Conservation (phyloP, 2,329 filamentous ascomycete genomes). For the Phaeosphaeriaceae sp. region DNA sequence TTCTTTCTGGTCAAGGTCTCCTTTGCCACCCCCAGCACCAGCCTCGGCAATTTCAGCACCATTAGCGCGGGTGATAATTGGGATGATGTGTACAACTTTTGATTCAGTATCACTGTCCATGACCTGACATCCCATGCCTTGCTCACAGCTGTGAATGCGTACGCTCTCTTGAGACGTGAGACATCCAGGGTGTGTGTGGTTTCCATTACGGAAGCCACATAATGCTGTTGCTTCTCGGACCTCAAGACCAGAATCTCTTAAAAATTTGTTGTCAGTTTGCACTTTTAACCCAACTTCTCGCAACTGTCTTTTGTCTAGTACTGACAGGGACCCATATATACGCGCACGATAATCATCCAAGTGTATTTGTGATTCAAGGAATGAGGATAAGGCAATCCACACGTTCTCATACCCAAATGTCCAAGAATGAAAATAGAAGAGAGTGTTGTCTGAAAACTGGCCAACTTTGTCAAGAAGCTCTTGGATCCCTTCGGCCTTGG, state of each 20-base stretch:
- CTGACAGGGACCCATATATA: slow-evolving; percentile 69
- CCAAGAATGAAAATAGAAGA: slow-evolving; percentile 88
- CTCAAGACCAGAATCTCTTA: slow-evolving; percentile 48
- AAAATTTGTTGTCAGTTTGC: slow-evolving; percentile 25
- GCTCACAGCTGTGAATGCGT: slow-evolving; percentile 86
- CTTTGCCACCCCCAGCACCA: slow-evolving; percentile 79
- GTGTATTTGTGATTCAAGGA: slow-evolving; percentile 75
- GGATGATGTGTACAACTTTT: slow-evolving; percentile 75
- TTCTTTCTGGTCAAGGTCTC: slow-evolving; percentile 72
- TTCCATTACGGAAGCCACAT: slow-evolving; percentile 76
- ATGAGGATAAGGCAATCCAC: slow-evolving; percentile 79
- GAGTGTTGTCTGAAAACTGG: slow-evolving; percentile 72
- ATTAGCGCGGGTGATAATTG: slow-evolving; percentile 72
- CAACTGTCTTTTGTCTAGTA: slow-evolving; percentile 27
- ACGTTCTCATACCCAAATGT: slow-evolving; percentile 94
- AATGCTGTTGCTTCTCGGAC: slow-evolving; percentile 68
- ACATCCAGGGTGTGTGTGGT: slow-evolving; percentile 71
- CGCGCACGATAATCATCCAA: slow-evolving; percentile 80
- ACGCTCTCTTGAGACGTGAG: slow-evolving; percentile 68
- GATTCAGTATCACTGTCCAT: slow-evolving; percentile 53
- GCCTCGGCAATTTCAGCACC: slow-evolving; percentile 73
- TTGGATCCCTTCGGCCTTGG: slow-evolving; percentile 75
- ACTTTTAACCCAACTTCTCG: slow-evolving; percentile 48
- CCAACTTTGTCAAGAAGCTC: slow-evolving; percentile 75
- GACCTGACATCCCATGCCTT: slow-evolving; percentile 66